Conservation (phyloP, 2,329 filamentous ascomycete species). For the Fusarium sp. region DNA sequence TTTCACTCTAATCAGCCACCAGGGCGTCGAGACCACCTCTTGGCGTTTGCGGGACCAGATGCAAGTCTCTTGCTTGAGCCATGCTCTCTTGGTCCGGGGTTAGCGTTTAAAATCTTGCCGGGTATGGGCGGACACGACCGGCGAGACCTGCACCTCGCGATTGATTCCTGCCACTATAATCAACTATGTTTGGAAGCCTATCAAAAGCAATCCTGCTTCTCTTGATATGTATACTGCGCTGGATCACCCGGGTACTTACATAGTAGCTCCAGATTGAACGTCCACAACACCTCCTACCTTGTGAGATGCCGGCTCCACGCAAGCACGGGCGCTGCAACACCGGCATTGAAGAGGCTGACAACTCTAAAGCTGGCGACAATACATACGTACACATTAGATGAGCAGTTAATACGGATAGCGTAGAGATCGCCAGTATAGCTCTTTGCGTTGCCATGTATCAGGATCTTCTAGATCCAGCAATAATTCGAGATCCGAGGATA, state of each 20-base stretch:
- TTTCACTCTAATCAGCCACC: conserved; percentile 24
- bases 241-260: conserved; percentile 7
- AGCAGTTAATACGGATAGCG: neutral
- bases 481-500: neutral
- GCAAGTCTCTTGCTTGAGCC: conserved; percentile 31
- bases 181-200: neutral
- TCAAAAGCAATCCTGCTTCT: neutral
- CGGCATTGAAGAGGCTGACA: neutral
- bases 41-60: conserved; percentile 23
- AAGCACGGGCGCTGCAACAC: neutral
- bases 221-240: neutral
- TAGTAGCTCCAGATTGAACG: neutral
- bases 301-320: conserved; percentile 25
- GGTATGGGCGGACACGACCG: conserved; percentile 13
- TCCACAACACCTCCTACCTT: conserved; percentile 23
- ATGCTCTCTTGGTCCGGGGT: conserved; percentile 23
- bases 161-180: conserved; percentile 6
- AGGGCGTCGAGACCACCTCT: conserved; percentile 21
- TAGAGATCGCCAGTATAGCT: neutral
- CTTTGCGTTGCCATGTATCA: neutral
- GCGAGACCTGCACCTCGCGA: conserved; percentile 17
- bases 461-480: neutral
- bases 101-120: conserved; percentile 30
- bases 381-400: neutral
- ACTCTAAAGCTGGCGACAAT: neutral